Evolutionary conservation across 2,329 filamentous ascomycete genomes (phyloP), one percentile per base, ranked within the genome.

Genomic region (Fusarium tjaetaba): DNA sequence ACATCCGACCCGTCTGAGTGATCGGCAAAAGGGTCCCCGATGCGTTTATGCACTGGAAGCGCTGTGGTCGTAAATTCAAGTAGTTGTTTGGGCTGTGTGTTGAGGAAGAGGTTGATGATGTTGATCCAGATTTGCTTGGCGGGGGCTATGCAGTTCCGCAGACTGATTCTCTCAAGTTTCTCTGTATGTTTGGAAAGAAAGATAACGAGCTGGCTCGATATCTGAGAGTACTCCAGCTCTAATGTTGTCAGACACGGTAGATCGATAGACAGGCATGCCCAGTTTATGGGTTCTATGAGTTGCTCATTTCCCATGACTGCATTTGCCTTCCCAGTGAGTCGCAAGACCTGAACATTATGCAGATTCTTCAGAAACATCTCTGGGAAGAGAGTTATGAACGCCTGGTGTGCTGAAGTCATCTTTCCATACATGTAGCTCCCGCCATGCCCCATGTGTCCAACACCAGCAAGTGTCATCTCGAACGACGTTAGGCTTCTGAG

Each of bases 201-300:
- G 0, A 5, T 5, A 8, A 45, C 13, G 3, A 64, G 7, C 1
- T 42, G 39, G 24, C 39, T 20, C 2, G 36, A 55, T 0, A 64
- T 48, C 2, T 65, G 62, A 30, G 41, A 64, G 13, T 65, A 64
- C 2, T 56, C 62, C 16, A 65, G 11, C 20, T 64, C 46, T 4
- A 65, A 48, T n/a, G 32, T 51, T 62, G 38, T 14, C 7, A 65
- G 20, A 4, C n/a, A 16, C 5, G 45, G 38, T 16, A 65, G 18
- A 22, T 43, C 8, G 8, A 65, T 30, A 26, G 10, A 62, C 3
- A 18, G n/a, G 26, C 22, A 62, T 11, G 45, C 20, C 61, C 61
- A 65, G 24, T 65, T 39, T n/a, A 65, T 65, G 8, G 61, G 57
- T n/a, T 65, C 61, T 30, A 62, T 14, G 11, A 18, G 41, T 16